A percentile compares a stretch with the other conserved stretches of the same genome.
Conservation (phyloP, 176 grass and related monocot genomes). For the Carex cristatella region DNA sequence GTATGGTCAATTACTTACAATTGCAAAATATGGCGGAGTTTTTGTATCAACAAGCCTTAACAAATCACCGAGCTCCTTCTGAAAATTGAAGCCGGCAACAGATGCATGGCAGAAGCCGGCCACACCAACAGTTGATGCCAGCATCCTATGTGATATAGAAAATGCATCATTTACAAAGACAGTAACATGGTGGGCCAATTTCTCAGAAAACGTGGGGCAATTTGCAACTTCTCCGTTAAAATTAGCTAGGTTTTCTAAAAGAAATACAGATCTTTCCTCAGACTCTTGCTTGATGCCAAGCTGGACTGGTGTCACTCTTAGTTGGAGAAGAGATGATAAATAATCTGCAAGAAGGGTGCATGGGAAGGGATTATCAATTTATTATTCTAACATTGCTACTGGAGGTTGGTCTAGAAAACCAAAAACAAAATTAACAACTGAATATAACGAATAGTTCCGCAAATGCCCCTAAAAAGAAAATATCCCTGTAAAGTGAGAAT, state of each 20-base stretch:
- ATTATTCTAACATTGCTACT: conserved; percentile 6
- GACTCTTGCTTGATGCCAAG: conserved; percentile 32
- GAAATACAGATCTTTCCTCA: conserved; percentile 45
- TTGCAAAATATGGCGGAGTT: conserved; percentile 71
- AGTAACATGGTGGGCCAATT: conserved; percentile 54
- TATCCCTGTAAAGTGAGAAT: not conserved
- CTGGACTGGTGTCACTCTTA: conserved; percentile 47
- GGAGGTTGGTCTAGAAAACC: not conserved
- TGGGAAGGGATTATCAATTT: conserved; percentile 20
- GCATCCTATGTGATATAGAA: conserved; percentile 88
- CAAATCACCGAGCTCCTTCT: conserved; percentile 59
- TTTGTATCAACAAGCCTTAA: conserved; percentile 55
- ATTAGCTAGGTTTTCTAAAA: conserved; percentile 70
- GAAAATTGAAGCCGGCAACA: conserved; percentile 84
- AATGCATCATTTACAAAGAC: conserved; percentile 83
- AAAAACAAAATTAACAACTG: not conserved
- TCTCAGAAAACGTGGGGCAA: conserved; percentile 57
- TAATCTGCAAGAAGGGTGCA: conserved; percentile 35
- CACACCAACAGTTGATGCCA: conserved; percentile 84
- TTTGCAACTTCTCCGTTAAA: conserved; percentile 83
- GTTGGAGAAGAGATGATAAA: conserved; percentile 69
- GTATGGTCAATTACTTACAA: conserved; percentile 49
- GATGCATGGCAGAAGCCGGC: conserved; percentile 72
- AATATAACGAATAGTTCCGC: not conserved
- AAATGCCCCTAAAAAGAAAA: not conserved